These are phyloP conservation scores for Cercospora brassicicola DNA, from an alignment of 2,329 filamentous ascomycete genomes.

Conservation along the genomic window DNA sequence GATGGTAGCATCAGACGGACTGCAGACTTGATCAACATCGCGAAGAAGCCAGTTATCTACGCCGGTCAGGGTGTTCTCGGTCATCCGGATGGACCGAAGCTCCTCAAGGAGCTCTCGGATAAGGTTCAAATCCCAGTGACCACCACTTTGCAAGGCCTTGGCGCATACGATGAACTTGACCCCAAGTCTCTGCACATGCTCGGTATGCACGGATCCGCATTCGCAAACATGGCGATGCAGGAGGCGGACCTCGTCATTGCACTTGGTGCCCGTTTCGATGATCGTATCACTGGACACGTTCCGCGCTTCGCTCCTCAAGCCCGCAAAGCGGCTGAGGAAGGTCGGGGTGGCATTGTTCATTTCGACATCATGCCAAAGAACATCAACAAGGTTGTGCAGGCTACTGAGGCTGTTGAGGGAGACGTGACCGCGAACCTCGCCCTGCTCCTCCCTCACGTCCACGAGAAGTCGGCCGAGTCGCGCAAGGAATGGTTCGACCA, in stretches of 20 bases:
- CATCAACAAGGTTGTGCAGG: slow-evolving; percentile 99
- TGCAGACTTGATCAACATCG: slow-evolving; percentile 77
- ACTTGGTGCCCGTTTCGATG: slow-evolving; percentile 90
- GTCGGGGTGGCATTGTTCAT: slow-evolving; percentile 90
- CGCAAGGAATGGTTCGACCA: slow-evolving; percentile 84
- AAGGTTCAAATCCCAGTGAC: slow-evolving; percentile 92
- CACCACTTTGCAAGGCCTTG: slow-evolving; percentile 90
- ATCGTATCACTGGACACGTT: slow-evolving; percentile 82
- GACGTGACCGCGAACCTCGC: slow-evolving; percentile 80
- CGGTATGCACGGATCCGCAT: slow-evolving; percentile 95
- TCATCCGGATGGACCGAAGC: slow-evolving; percentile 71
- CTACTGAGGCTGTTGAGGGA: slow-evolving; percentile 91
- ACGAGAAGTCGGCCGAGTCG: slow-evolving; percentile 61
- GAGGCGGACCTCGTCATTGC: slow-evolving; percentile 95
- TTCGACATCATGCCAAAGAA: slow-evolving; percentile 99
- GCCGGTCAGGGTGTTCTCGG: slow-evolving; percentile 87
- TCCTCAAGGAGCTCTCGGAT: slow-evolving; percentile 83
- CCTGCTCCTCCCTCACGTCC: slow-evolving; percentile 70
- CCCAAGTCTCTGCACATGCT: slow-evolving; percentile 97
- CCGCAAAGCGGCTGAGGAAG: slow-evolving; percentile 78
- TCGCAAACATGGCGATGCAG: slow-evolving; percentile 98
- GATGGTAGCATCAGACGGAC: slow-evolving; percentile 72
- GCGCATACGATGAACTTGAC: slow-evolving; percentile 88
- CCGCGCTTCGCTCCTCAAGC: slow-evolving; percentile 86
- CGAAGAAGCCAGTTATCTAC: slow-evolving; percentile 94